These are phyloP conservation scores for Penicillium expansum DNA, from an alignment of 2,329 filamentous ascomycete genomes.

Conservation along the genomic window DNA sequence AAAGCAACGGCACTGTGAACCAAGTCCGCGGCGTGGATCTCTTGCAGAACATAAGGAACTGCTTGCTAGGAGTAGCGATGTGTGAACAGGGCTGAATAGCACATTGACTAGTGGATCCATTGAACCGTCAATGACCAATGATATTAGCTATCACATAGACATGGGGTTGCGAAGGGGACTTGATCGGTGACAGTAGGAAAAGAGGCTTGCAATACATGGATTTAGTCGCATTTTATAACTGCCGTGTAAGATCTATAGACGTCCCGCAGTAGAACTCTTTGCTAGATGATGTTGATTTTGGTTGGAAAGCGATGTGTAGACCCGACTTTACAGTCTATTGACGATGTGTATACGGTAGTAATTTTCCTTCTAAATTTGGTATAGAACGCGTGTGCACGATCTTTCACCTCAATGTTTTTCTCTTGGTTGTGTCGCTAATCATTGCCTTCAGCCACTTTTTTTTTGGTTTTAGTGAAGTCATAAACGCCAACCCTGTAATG, in stretches of 20 bases:
- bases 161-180: not conserved
- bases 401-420: not conserved
- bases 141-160: not conserved
- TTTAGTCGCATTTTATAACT: conserved; percentile 21
- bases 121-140: not conserved
- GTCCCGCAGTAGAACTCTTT: conserved; percentile 20
- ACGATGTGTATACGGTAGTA: not conserved
- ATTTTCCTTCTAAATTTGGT: not conserved
- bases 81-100: not conserved
- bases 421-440: not conserved
- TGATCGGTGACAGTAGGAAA: conserved; percentile 7
- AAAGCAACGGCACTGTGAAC: conserved; percentile 4
- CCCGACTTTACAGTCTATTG: not conserved
- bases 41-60: not conserved
- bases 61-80: not conserved
- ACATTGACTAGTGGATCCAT: not conserved
- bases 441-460: not conserved
- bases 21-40: not conserved
- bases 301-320: not conserved
- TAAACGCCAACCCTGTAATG: conserved; percentile 4
- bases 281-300: conserved; percentile 19
- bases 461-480: conserved; percentile 11
- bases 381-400: not conserved
- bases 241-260: conserved; percentile 18
- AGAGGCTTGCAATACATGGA: conserved; percentile 12